A percentile compares a stretch with the other conserved stretches of the same genome.
Evolutionary conservation across 192 early-diverging fungal genomes (phyloP).

Genomic region (Backusella luteola): DNA sequence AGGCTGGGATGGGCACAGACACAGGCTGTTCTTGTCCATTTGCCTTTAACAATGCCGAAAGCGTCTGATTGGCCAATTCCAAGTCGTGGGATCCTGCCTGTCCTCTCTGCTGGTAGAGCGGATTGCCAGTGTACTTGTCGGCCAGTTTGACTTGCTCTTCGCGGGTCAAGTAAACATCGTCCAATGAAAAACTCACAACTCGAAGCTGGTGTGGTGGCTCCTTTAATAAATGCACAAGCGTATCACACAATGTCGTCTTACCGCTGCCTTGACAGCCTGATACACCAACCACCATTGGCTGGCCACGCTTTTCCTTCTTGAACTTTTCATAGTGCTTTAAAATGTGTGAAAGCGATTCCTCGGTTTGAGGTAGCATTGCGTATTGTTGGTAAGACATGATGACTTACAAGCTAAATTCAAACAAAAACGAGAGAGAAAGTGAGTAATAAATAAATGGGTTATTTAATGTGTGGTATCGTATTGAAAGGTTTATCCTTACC

Average conservation of each 20-base stretch:
- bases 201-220: slow-evolving; percentile 43
- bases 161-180: slow-evolving; percentile 84
- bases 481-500: background rate
- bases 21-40: slow-evolving; percentile 16
- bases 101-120: slow-evolving; percentile 78
- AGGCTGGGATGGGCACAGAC: slow-evolving; percentile 62
- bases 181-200: slow-evolving; percentile 68
- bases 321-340: slow-evolving; percentile 25
- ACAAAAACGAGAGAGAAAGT: background rate
- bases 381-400: slow-evolving; percentile 14
- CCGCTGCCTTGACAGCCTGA: slow-evolving; percentile 81
- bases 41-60: slow-evolving; percentile 42
- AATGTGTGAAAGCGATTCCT: slow-evolving; percentile 32
- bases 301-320: background rate
- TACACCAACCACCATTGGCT: slow-evolving; percentile 71
- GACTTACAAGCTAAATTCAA: background rate
- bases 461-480: too few species aligned
- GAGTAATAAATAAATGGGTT: background rate
- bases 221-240: slow-evolving; percentile 40
- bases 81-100: slow-evolving; percentile 92
- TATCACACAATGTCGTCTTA: slow-evolving; percentile 58
- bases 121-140: slow-evolving; percentile 52
- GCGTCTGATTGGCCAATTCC: slow-evolving; percentile 51
- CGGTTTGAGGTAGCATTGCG: slow-evolving; percentile 31
- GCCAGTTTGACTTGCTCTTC: slow-evolving; percentile 59